Evolutionary conservation across 1,139 yeast species (phyloP), one percentile per base, ranked within the genome.

Genomic region (Blastobotrys ciferrii): DNA sequence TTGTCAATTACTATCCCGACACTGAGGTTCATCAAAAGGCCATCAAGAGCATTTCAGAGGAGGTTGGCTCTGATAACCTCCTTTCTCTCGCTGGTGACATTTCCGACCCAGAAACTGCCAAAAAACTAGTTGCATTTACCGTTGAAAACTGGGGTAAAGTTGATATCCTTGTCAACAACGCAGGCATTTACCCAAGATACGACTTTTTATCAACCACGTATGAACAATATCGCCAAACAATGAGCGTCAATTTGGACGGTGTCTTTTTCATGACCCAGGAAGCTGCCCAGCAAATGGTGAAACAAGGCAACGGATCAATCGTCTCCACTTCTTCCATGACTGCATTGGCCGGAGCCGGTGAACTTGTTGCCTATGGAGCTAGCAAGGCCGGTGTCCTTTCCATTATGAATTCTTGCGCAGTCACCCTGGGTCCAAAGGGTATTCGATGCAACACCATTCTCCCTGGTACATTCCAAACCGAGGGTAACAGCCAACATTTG

Each of bases 141-240:
- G 33, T 31, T 5, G 33, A 31, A n/a, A 11, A 31, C 9, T 31
- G 33, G 33, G 9, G 53, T 47, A 46, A 53, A 52, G 35, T 85
- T 56, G 91, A 84, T 60, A 75, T 82, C 11, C 81, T 84, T 64
- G 88, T 85, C 20, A 88, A 91, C 53, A 85, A 84, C 62, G 92
- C 92, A 14, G 92, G 92, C 47, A 77, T 84, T 12, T 47, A 51
- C 23, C 33, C 39, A 31, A 36, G 52, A 36, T 44, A 52, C 36
- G 37, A 33, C 5, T 43, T 52, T 12, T 53, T 43, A 3, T 46
- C 41, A 4, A 32, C 50, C 17, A 32, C 49, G 3, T 19, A 20
- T 2, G 56, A 56, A 11, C 47, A 33, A 4, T 60, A 51, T 42
- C 51, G 52, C 17, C 35, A 38, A 13, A 30, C 49, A 3, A 54